Conservation (phyloP, 2,329 filamentous ascomycete genomes). For the Fusarium sp. region DNA sequence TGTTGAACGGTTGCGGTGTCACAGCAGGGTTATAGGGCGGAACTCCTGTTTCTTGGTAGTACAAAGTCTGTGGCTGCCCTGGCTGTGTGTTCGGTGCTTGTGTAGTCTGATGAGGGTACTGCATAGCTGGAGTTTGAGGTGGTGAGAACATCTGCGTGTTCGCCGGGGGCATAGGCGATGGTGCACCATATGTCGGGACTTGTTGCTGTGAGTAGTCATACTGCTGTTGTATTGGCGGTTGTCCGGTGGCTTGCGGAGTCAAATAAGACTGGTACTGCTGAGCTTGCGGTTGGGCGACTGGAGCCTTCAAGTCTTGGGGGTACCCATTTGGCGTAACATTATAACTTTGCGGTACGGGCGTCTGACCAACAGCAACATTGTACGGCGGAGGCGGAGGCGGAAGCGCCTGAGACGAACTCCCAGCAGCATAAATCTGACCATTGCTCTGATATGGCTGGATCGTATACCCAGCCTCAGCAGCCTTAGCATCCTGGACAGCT, state of each 20-base stretch:
- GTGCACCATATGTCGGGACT: neutral
- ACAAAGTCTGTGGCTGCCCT: neutral
- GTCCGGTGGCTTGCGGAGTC: neutral
- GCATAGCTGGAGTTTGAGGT: neutral
- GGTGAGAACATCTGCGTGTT: neutral
- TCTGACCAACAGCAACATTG: constrained; percentile 1
- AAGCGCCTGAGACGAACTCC: constrained; percentile 5
- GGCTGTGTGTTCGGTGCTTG: neutral
- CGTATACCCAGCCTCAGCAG: constrained; percentile 40
- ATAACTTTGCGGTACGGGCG: neutral
- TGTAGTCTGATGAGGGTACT: neutral
- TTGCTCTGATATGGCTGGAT: constrained; percentile 27
- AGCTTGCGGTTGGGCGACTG: neutral
- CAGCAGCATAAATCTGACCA: neutral
- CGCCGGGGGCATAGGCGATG: neutral
- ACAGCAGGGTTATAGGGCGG: neutral
- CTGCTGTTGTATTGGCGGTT: neutral
- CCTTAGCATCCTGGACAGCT: constrained; percentile 44
- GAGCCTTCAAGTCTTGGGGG: constrained; percentile 15
- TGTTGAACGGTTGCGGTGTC: constrained; percentile 11
- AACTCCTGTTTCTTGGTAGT: neutral
- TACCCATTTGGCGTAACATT: neutral
- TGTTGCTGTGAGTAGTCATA: neutral
- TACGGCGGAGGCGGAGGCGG: constrained; percentile 30
- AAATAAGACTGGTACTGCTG: neutral